A percentile compares a stretch with the other conserved stretches of the same genome.
These are phyloP conservation scores for Botrytis hyacinthi DNA, from an alignment of 2,329 filamentous ascomycete species.

Conservation along the genomic window DNA sequence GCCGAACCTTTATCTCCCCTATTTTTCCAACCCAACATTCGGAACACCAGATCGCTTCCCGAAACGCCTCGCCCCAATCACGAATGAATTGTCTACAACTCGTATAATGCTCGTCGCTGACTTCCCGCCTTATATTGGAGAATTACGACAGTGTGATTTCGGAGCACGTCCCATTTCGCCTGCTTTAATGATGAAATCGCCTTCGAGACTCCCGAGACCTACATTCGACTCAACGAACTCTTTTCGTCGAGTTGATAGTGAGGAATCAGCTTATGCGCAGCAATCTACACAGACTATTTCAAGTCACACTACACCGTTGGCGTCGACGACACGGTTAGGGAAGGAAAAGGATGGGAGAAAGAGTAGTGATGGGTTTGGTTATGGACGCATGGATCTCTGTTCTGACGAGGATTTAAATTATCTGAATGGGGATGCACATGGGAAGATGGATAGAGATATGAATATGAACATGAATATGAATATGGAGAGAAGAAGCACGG, in stretches of 20 bases:
- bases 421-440: not conserved
- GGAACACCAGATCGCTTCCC: not conserved
- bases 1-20: not conserved
- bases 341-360: not conserved
- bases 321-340: not conserved
- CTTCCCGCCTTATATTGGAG: constrained; percentile 4
- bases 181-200: not conserved
- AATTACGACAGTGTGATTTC: not conserved
- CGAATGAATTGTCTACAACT: not conserved
- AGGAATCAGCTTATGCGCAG: not conserved
- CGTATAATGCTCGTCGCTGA: constrained; percentile 4
- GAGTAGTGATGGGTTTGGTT: not conserved
- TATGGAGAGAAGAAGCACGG: not conserved
- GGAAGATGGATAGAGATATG: not conserved
- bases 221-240: not conserved
- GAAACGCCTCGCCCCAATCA: not conserved
- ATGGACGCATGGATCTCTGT: not conserved
- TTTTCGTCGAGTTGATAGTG: not conserved
- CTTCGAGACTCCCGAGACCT: not conserved
- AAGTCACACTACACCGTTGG: not conserved
- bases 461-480: not conserved
- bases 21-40: not conserved
- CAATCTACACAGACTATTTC: not conserved
- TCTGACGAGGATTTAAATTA: not conserved
- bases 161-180: not conserved